Base-by-base conservation (phyloP, 2,329 filamentous ascomycete species). In the Colletotrichum brevisporum region DNA sequence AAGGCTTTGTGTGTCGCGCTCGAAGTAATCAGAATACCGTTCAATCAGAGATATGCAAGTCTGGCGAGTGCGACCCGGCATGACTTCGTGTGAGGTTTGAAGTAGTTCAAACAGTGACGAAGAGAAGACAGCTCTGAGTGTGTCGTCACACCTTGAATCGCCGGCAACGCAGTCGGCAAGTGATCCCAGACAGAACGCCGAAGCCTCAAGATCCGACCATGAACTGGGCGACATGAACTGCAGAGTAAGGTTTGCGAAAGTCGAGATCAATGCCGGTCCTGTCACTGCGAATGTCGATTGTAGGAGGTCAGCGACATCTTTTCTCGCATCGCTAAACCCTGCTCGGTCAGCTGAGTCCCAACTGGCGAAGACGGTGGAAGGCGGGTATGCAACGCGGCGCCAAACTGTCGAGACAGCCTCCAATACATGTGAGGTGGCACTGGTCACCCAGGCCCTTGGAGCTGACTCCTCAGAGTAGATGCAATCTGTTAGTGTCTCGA, bases 251-350 rank as follows among this genome's bases (percentile, higher is more conserved):
- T 87, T 82, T 48, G 85, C 84, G 72, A 92, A 91, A 8, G 85
- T 84, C 1, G 83, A 82, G 48, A 92, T 82, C 12, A 92, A 78
- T 43, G 83, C 79, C 26, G 85, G 81, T 0, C 89, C 89, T 50
- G 87, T 85, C 16, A 92, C 79, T 3, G 90, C 84, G 73, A 91
- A 95, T 3, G 91, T 88, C 2, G 91, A 90, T 73, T 94, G 89
- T 31, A 96, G 83, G 58, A 96, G 86, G 76, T 97, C 93, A 58
- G 88, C 86, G n/a, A 95, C 90, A 74, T 97, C 94, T 73, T 92
- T 90, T 36, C 94, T 87, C 55, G 93, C 93, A 66, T 92, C 90
- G 59, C 86, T 84, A 78, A 95, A 95, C 0, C 86, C 89, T 58
- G 87, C 85, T 47, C 88, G 88, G 41, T 93, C 90, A 26, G 89